A percentile compares a stretch with the other conserved stretches of the same genome.
Evolutionary conservation across 1,139 yeast genomes (phyloP).

Genomic region (Blastobotrys ciferrii): DNA sequence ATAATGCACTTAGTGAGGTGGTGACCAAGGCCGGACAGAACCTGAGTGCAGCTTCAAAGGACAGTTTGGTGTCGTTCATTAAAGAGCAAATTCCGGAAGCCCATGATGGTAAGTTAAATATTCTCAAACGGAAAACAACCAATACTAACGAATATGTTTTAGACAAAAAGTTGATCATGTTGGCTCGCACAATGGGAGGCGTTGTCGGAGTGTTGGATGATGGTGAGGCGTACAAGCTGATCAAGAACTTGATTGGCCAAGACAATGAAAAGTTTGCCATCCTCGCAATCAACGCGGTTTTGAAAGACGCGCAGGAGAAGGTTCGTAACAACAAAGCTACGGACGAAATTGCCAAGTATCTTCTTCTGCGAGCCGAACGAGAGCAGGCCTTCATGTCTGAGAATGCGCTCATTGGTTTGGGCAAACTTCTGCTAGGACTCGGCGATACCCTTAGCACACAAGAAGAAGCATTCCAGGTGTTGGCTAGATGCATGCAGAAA

Average conservation of each 20-base stretch:
- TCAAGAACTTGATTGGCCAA: constrained; percentile 36
- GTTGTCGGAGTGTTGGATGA: constrained; percentile 62
- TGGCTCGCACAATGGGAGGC: constrained; percentile 77
- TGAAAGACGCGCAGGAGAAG: constrained; percentile 69
- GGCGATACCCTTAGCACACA: neutral
- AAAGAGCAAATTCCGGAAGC: constrained; percentile 45
- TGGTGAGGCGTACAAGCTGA: constrained; percentile 63
- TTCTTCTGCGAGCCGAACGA: constrained; percentile 49
- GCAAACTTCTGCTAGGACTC: constrained; percentile 60
- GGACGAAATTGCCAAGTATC: constrained; percentile 48
- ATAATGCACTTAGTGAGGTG: constrained; percentile 81
- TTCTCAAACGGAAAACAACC: neutral
- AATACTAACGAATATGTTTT: constrained; percentile 3
- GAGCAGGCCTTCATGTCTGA: constrained; percentile 56
- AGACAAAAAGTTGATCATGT: constrained; percentile 46
- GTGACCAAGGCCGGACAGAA: constrained; percentile 75
- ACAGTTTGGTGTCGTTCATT: constrained; percentile 66
- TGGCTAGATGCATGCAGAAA: constrained; percentile 49
- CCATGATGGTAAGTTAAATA: constrained; percentile 13
- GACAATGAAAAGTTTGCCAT: constrained; percentile 59
- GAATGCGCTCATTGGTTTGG: constrained; percentile 78
- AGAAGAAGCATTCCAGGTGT: constrained; percentile 38
- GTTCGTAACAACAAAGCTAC: constrained; percentile 46
- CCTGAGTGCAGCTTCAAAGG: constrained; percentile 72
- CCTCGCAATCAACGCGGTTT: constrained; percentile 73